phyloP scores from a whole-genome alignment of 768 basidiomycete genomes.

The Suillus plorans region DNA sequence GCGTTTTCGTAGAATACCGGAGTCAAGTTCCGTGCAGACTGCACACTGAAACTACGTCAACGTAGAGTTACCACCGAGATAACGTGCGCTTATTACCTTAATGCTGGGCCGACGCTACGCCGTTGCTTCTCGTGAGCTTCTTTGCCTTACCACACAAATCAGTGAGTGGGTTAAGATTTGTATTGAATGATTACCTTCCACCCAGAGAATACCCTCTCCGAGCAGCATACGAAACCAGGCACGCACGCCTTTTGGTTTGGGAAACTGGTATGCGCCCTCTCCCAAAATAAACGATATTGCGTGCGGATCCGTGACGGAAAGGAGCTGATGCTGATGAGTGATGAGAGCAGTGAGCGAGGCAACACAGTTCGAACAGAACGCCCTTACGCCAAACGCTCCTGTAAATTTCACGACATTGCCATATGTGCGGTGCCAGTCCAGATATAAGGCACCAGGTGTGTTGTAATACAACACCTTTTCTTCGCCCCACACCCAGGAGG shows the following conservation, averaged over 20 bases:
- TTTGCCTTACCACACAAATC: slow-evolving; percentile 39
- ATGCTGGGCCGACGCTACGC: slow-evolving; percentile 51
- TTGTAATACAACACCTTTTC: slow-evolving; percentile 55
- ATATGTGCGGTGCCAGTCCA: slow-evolving; percentile 51
- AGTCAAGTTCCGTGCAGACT: slow-evolving; percentile 51
- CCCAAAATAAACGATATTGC: slow-evolving; percentile 56
- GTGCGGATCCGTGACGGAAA: slow-evolving; percentile 55
- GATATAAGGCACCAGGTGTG: slow-evolving; percentile 51
- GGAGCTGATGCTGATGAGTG: slow-evolving; percentile 50
- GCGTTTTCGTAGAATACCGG: slow-evolving; percentile 58
- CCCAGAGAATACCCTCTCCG: slow-evolving; percentile 65
- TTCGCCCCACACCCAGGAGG: slow-evolving; percentile 60
- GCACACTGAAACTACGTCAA: slow-evolving; percentile 35
- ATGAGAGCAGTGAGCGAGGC: slow-evolving; percentile 12
- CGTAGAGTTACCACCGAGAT: slow-evolving; percentile 3
- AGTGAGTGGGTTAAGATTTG: slow-evolving; percentile 9
- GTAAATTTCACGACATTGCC: slow-evolving; percentile 56
- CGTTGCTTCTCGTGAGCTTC: slow-evolving; percentile 57
- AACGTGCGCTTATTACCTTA: slow-evolving; percentile 41
- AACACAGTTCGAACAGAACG: slow-evolving; percentile 5
- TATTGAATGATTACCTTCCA: slow-evolving; percentile 47
- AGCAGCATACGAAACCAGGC: slow-evolving; percentile 62
- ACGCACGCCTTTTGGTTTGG: slow-evolving; percentile 61
- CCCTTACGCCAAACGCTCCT: slow-evolving; percentile 55
- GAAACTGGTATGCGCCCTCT: slow-evolving; percentile 56